Base-by-base conservation (phyloP, 2,329 filamentous ascomycete species). In the Ophidiomyces ophidiicola region DNA sequence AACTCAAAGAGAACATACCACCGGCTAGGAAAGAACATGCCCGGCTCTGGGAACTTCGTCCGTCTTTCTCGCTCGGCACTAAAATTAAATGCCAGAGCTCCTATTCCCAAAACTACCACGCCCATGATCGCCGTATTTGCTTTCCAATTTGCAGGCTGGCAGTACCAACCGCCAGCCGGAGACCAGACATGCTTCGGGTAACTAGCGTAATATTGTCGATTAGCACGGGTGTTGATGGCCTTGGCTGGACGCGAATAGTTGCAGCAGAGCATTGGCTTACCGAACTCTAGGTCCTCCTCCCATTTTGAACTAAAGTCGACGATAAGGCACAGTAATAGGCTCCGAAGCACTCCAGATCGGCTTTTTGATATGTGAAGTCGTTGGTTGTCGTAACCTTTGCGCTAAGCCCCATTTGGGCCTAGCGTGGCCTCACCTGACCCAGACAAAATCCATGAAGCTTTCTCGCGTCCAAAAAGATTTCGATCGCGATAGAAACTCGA, bases 101-200 rank as follows among this genome's bases (percentile, higher is more conserved):
- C 70, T 49, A 92, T 71, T 47, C 81, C 78, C 49, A 80, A 49
- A 36, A 90, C 68, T 41, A 80, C 72, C 33, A 68, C 72, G 44
- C 74, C 74, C 58, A 86, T 77, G 50, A 90, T 70, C 40, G 80
- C 71, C 4, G 90, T 98, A 70, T 98, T 98, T 55, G 69, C 67
- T 62, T 82, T 90, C 90, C 90, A 98, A 72, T 98, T 98, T 51
- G 74, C 71, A 39, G 90, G 90, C 62, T 93, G 88, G 39, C 80
- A 69, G 66, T 98, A 98, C 90, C 90, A 98, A 66, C 90, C 90
- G 73, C 90, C 90, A 49, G 88, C 72, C 46, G 90, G 90, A 57
- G 90, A 96, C 90, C 90, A 98, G 73, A 98, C 85, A 72, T 98
- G 88, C 73, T 94, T 94, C 63, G 86, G 87, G 67, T 94, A 94